Conservation (phyloP, 1,139 yeast genomes). For the Torulaspora pretoriensis region DNA sequence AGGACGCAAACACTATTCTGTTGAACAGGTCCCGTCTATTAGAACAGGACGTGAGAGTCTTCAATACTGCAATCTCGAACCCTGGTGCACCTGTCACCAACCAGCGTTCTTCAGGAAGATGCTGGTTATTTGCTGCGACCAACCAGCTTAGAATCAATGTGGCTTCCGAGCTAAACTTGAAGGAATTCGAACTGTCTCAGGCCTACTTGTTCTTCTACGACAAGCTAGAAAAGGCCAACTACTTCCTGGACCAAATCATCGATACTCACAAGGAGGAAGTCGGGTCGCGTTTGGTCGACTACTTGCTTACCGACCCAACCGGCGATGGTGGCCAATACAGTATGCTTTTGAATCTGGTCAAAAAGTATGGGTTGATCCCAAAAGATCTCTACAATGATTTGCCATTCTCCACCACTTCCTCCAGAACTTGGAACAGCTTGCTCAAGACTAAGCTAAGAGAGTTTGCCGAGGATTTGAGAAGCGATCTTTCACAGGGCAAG, state of each 20-base stretch:
- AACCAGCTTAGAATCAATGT: conserved; percentile 64
- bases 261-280: conserved; percentile 61
- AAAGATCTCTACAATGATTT: conserved; percentile 64
- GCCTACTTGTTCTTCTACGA: conserved; percentile 69
- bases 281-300: conserved; percentile 65
- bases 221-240: conserved; percentile 71
- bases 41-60: conserved; percentile 37
- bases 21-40: conserved; percentile 34
- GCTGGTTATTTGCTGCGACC: conserved; percentile 85
- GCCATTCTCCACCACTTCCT: conserved; percentile 53
- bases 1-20: conserved; percentile 37
- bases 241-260: conserved; percentile 67
- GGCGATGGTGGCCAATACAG: conserved; percentile 86
- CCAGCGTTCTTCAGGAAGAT: conserved; percentile 72
- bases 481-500: conserved; percentile 37
- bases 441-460: conserved; percentile 68
- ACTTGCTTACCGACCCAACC: conserved; percentile 58
- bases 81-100: conserved; percentile 71
- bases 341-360: conserved; percentile 68
- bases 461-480: conserved; percentile 64
- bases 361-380: conserved; percentile 78
- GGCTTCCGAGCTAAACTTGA: conserved; percentile 58
- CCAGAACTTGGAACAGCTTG: conserved; percentile 55
- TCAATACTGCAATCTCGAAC: conserved; percentile 54
- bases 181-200: conserved; percentile 72